These are phyloP conservation scores for Colletotrichum limetticola DNA, from an alignment of 2,329 filamentous ascomycete genomes.

Conservation along the genomic window DNA sequence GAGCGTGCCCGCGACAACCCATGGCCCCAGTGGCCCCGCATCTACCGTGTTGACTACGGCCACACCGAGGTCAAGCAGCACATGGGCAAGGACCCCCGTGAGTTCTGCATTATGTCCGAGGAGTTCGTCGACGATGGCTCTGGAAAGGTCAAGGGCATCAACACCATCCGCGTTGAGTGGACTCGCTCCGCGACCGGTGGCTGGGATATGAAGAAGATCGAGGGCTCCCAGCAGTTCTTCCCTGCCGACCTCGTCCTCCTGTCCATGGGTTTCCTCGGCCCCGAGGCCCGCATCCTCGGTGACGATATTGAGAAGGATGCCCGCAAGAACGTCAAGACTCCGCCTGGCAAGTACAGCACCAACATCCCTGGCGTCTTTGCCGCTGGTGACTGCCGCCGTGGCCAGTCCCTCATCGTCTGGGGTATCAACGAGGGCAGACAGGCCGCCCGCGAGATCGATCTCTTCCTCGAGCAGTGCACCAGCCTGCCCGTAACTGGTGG, in stretches of 20 bases:
- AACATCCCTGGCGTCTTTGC: constrained; percentile 91
- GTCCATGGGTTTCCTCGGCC: constrained; percentile 97
- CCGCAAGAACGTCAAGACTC: constrained; percentile 96
- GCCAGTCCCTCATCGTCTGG: constrained; percentile 96
- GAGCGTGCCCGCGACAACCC: constrained; percentile 95
- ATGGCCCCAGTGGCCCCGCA: constrained; percentile 98
- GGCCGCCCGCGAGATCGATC: constrained; percentile 90
- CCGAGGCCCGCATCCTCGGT: constrained; percentile 87
- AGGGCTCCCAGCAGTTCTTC: constrained; percentile 95
- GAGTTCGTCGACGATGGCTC: constrained; percentile 91
- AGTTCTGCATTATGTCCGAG: constrained; percentile 98
- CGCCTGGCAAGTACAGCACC: constrained; percentile 86
- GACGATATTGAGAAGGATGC: constrained; percentile 91
- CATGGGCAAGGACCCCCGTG: constrained; percentile 94
- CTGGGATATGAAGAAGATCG: constrained; percentile 99
- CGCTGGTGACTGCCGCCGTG: constrained; percentile 93
- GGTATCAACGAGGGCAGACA: constrained; percentile 98
- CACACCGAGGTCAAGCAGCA: constrained; percentile 96
- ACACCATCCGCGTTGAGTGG: constrained; percentile 95
- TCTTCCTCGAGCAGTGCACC: constrained; percentile 84
- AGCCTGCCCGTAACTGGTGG: constrained; percentile 90
- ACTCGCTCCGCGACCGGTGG: constrained; percentile 88
- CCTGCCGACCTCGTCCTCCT: constrained; percentile 92
- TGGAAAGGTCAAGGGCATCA: constrained; percentile 94
- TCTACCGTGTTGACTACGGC: constrained; percentile 98